phyloP scores from a whole-genome alignment of 2,329 filamentous ascomycete species.

The Monosporascus sp. region DNA sequence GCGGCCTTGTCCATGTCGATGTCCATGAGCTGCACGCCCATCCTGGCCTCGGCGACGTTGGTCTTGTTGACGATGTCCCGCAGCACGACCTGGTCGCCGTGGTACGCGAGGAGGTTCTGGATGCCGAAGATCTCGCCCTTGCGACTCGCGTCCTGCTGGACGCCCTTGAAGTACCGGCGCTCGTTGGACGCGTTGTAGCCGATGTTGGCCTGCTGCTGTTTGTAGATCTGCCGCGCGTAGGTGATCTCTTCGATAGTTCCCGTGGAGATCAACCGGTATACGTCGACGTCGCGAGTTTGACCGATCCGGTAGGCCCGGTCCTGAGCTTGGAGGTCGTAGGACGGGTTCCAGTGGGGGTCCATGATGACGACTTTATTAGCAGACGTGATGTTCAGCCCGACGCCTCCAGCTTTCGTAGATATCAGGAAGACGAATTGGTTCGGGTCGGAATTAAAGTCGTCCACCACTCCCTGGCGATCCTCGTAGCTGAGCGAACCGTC shows the following conservation, averaged over 20 bases:
- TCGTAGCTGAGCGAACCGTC: conserved; percentile 81
- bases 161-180: conserved; percentile 89
- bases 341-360: conserved; percentile 96
- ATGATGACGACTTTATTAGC: conserved; percentile 98
- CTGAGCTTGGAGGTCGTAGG: conserved; percentile 91
- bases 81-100: conserved; percentile 72
- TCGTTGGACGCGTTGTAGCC: conserved; percentile 91
- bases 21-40: conserved; percentile 74
- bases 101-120: conserved; percentile 78
- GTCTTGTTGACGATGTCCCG: conserved; percentile 98
- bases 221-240: conserved; percentile 96
- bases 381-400: conserved; percentile 92
- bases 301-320: conserved; percentile 95
- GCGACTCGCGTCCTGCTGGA: conserved; percentile 75
- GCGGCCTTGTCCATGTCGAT: conserved; percentile 63
- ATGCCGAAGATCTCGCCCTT: conserved; percentile 95
- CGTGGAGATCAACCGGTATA: conserved; percentile 83
- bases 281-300: conserved; percentile 87
- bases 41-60: conserved; percentile 88
- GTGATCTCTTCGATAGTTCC: conserved; percentile 97
- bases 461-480: conserved; percentile 75
- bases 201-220: conserved; percentile 97
- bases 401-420: conserved; percentile 86
- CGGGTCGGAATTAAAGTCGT: conserved; percentile 86
- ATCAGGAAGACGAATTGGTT: conserved; percentile 93